Conservation (phyloP, 2,329 filamentous ascomycete genomes). For the Plenodomus tracheiphilus region DNA sequence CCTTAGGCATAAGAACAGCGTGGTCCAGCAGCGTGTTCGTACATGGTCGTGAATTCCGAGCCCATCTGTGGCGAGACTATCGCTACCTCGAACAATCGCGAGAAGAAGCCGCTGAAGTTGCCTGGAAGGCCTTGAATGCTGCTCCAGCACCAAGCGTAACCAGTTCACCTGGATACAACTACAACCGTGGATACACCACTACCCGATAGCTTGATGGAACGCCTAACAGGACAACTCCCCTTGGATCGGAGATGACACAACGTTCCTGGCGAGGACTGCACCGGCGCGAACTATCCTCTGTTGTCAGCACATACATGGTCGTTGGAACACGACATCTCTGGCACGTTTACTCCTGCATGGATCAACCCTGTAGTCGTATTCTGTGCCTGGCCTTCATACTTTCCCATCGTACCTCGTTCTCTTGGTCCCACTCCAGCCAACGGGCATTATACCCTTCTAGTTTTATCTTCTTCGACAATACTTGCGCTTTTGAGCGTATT, state of each 20-base stretch:
- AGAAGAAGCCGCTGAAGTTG: slow-evolving; percentile 42
- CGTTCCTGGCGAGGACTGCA: not conserved
- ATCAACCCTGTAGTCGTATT: not conserved
- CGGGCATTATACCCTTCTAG: not conserved
- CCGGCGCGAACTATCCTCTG: not conserved
- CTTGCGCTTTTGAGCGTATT: not conserved
- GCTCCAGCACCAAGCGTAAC: slow-evolving; percentile 16
- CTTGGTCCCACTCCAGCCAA: not conserved
- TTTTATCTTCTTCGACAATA: not conserved
- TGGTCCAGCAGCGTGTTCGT: slow-evolving; percentile 43
- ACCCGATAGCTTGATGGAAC: slow-evolving; percentile 18
- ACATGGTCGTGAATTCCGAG: slow-evolving; percentile 39
- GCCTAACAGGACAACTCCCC: not conserved
- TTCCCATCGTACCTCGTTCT: not conserved
- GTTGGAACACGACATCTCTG: not conserved
- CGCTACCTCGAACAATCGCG: slow-evolving; percentile 42
- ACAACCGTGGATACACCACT: slow-evolving; percentile 22
- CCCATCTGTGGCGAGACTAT: slow-evolving; percentile 42
- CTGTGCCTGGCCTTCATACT: not conserved
- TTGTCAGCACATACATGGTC: not conserved
- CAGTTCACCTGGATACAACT: slow-evolving; percentile 16
- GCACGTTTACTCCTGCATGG: not conserved
- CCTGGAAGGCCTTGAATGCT: slow-evolving; percentile 34
- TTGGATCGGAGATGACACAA: not conserved
- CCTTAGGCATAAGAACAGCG: slow-evolving; percentile 38